Percentiles rank a stretch among this genome's conserved stretches.
These are phyloP conservation scores for Lomentospora prolificans DNA, from an alignment of 2,329 filamentous ascomycete species.

Conservation along the genomic window DNA sequence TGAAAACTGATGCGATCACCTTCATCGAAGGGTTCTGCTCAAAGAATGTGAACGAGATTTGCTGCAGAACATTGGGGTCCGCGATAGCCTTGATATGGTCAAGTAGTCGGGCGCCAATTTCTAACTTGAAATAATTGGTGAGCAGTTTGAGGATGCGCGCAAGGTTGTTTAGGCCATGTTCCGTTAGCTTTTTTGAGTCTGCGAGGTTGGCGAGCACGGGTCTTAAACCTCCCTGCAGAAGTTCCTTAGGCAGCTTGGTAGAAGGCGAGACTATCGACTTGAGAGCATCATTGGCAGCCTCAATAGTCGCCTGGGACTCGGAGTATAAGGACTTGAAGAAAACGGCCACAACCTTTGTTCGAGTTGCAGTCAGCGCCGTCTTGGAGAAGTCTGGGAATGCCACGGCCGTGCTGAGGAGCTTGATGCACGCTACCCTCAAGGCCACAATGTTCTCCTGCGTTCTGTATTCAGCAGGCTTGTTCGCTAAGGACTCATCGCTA, in stretches of 20 bases:
- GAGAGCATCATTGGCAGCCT: conserved; percentile 83
- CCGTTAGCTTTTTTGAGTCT: conserved; percentile 80
- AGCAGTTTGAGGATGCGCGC: conserved; percentile 81
- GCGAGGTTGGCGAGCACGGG: conserved; percentile 96
- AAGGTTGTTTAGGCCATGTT: conserved; percentile 82
- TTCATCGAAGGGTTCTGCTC: conserved; percentile 92
- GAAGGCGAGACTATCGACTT: conserved; percentile 81
- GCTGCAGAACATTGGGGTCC: conserved; percentile 68
- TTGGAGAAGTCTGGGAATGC: conserved; percentile 84
- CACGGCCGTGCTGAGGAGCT: conserved; percentile 86
- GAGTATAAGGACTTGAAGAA: conserved; percentile 98
- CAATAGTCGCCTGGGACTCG: conserved; percentile 83
- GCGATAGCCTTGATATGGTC: conserved; percentile 91
- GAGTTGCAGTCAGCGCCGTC: conserved; percentile 50
- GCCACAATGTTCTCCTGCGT: conserved; percentile 94
- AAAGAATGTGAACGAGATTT: conserved; percentile 87
- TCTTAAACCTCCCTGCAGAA: conserved; percentile 85
- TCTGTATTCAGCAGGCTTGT: conserved; percentile 88
- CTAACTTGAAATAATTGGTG: conserved; percentile 98
- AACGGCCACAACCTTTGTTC: conserved; percentile 73
- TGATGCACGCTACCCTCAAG: conserved; percentile 85
- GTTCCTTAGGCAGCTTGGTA: conserved; percentile 86
- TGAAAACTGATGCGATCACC: conserved; percentile 87
- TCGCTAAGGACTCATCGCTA: conserved; percentile 81
- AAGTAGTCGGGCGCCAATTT: conserved; percentile 86